Evolutionary conservation across 331 rosid species (phyloP).

Genomic region (Phaseolus coccineus): DNA sequence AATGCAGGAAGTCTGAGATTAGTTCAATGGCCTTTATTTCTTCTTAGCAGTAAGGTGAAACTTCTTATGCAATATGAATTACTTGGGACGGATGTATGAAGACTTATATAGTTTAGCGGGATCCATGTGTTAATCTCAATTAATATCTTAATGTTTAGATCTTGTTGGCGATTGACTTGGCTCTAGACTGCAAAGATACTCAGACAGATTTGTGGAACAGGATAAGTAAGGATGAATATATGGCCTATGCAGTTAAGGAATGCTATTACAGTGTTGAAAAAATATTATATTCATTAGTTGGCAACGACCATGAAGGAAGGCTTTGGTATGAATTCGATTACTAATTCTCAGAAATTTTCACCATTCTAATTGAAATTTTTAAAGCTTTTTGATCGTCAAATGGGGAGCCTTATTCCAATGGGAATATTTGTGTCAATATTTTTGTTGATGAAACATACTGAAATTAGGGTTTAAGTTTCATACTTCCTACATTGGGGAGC

Average conservation of each 20-base stretch:
- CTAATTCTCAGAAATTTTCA: not conserved
- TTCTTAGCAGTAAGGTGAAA: constrained; percentile 92
- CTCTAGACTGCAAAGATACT: constrained; percentile 89
- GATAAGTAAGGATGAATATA: constrained; percentile 86
- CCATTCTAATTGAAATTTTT: not conserved
- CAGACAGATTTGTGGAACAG: constrained; percentile 93
- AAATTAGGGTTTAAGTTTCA: constrained; percentile 10
- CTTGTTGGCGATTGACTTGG: constrained; percentile 90
- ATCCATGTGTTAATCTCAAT: constrained; percentile 22
- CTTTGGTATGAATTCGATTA: constrained; percentile 70
- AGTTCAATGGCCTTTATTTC: constrained; percentile 99
- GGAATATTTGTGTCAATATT: not conserved
- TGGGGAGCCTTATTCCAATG: not conserved
- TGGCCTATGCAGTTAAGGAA: constrained; percentile 95
- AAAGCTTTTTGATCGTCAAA: not conserved
- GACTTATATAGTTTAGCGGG: constrained; percentile 24
- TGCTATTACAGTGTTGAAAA: constrained; percentile 86
- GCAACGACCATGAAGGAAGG: constrained; percentile 82
- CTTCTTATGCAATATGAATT: constrained; percentile 33
- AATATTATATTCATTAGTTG: constrained; percentile 79
- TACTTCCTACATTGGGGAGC: not conserved
- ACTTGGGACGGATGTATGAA: constrained; percentile 11
- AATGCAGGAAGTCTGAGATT: constrained; percentile 85
- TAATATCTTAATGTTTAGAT: constrained; percentile 59
- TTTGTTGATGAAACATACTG: not conserved